Evolutionary conservation across 768 basidiomycete genomes (phyloP).

Genomic region (Daedaleopsis nitida): DNA sequence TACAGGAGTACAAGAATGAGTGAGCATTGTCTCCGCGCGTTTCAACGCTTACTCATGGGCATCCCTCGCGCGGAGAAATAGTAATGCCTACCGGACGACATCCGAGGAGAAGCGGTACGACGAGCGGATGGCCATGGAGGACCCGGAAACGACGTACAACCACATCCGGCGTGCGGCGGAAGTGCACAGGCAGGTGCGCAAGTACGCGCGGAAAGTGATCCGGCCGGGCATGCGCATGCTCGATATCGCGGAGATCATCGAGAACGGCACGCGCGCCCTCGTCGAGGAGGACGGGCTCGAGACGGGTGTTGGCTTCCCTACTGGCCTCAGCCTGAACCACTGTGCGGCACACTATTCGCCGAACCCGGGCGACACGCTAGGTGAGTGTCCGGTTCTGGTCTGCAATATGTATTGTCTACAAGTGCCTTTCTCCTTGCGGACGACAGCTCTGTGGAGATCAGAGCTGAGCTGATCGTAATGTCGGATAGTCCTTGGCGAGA

Average conservation of each 20-base stretch:
- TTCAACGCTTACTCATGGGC: not conserved
- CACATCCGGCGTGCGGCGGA: conserved; percentile 92
- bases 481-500: conserved; percentile 67
- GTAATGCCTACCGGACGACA: conserved; percentile 85
- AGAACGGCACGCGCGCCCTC: conserved; percentile 86
- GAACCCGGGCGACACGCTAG: conserved; percentile 85
- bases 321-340: conserved; percentile 90
- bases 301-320: conserved; percentile 93
- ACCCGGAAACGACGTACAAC: conserved; percentile 85
- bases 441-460: conserved; percentile 2
- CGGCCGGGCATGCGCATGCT: conserved; percentile 93
- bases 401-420: not conserved
- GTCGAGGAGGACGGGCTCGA: conserved; percentile 91
- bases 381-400: conserved; percentile 45
- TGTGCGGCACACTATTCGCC: conserved; percentile 97
- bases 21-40: conserved; percentile 43
- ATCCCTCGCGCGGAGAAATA: conserved; percentile 36
- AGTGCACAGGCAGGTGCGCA: conserved; percentile 91
- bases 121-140: conserved; percentile 77
- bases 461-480: not conserved
- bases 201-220: conserved; percentile 79
- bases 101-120: conserved; percentile 87
- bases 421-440: conserved; percentile 14
- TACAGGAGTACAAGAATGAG: conserved; percentile 92
- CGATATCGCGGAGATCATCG: conserved; percentile 91